Conservation (phyloP, 2,329 filamentous ascomycete species). For the Paraconiothyrium sp. region DNA sequence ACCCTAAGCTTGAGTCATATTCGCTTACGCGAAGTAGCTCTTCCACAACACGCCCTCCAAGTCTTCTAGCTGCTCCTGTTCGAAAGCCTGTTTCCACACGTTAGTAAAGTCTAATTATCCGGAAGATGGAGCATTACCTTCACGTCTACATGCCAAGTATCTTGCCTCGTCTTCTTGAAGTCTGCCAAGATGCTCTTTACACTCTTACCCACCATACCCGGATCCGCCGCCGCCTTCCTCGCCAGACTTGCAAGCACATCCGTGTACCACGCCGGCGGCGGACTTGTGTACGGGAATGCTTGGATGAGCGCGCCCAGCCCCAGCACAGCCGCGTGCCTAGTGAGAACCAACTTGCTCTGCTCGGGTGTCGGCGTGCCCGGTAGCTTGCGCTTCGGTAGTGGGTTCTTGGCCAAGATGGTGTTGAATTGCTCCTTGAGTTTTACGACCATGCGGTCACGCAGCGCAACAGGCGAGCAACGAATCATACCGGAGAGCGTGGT, state of each 20-base stretch:
- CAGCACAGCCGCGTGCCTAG: conserved; percentile 88
- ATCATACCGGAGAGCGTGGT: conserved; percentile 97
- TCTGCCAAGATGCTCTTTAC: conserved; percentile 94
- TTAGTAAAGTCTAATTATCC: conserved; percentile 18
- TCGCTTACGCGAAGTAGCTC: conserved; percentile 88
- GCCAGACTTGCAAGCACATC: conserved; percentile 88
- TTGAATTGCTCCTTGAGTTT: conserved; percentile 83
- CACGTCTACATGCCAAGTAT: conserved; percentile 97
- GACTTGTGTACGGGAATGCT: conserved; percentile 94
- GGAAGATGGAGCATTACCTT: conserved; percentile 72
- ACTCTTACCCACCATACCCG: conserved; percentile 92
- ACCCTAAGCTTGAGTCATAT: neutral
- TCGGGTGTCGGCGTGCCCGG: conserved; percentile 75
- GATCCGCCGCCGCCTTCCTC: conserved; percentile 83
- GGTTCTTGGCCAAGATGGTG: conserved; percentile 79
- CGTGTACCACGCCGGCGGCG: conserved; percentile 92
- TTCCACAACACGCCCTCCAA: conserved; percentile 98
- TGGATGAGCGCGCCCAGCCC: conserved; percentile 91
- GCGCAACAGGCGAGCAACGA: conserved; percentile 83
- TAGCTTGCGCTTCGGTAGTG: conserved; percentile 75
- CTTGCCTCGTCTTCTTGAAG: conserved; percentile 99
- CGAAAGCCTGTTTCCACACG: conserved; percentile 70
- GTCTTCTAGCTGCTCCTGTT: conserved; percentile 91
- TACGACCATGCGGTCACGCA: conserved; percentile 80
- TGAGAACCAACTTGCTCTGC: conserved; percentile 78